These are phyloP conservation scores for Apostasia ramifera DNA, from an alignment of 106 monocot species.

Conservation along the genomic window DNA sequence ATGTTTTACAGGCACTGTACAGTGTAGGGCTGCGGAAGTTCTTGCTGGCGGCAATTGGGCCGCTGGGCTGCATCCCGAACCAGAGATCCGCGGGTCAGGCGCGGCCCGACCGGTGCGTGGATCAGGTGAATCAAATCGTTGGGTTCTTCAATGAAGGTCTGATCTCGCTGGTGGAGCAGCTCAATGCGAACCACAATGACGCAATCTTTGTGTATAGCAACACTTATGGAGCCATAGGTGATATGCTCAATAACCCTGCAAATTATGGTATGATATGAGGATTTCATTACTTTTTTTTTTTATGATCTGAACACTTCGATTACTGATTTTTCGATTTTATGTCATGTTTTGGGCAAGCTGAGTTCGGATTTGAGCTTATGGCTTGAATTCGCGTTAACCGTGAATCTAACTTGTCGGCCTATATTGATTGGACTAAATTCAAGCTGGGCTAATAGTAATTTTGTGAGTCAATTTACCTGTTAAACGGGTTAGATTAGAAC, in stretches of 20 bases:
- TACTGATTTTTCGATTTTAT: too few relatives aligned
- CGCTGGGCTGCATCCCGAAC: conserved; percentile 70
- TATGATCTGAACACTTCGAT: too few relatives aligned
- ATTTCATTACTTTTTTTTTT: too few relatives aligned
- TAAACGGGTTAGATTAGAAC: too few relatives aligned
- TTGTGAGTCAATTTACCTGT: too few relatives aligned
- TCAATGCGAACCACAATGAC: conserved; percentile 51
- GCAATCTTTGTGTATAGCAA: conserved; percentile 66
- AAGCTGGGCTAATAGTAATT: too few relatives aligned
- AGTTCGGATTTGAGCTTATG: too few relatives aligned
- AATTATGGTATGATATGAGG: conserved; percentile 28
- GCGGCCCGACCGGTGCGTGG: conserved; percentile 40
- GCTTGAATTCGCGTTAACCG: too few relatives aligned
- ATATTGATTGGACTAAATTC: too few relatives aligned
- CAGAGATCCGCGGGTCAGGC: conserved; percentile 29
- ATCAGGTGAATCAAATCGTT: conserved; percentile 56
- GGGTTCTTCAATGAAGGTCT: conserved; percentile 58
- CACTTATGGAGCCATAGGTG: conserved; percentile 54
- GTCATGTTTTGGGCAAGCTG: too few relatives aligned
- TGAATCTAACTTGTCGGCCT: too few relatives aligned
- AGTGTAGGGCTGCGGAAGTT: conserved; percentile 63
- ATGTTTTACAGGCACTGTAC: conserved; percentile 36
- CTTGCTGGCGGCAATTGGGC: conserved; percentile 52
- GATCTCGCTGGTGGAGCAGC: conserved; percentile 37
- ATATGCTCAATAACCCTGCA: conserved; percentile 66